These are phyloP conservation scores for Tricladium varicosporioides DNA, from an alignment of 2,329 filamentous ascomycete species.

Conservation along the genomic window DNA sequence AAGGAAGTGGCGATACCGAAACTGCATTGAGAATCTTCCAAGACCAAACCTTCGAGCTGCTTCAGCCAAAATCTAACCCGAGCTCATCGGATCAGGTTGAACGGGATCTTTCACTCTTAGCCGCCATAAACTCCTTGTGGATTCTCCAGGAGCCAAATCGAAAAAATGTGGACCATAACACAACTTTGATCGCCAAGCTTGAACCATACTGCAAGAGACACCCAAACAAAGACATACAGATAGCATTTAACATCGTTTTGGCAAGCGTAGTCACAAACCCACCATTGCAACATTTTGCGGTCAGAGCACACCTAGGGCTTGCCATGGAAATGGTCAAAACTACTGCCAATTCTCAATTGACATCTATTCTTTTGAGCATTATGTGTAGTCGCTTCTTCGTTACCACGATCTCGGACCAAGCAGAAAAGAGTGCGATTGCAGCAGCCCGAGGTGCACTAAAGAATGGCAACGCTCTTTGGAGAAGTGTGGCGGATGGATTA, in stretches of 20 bases:
- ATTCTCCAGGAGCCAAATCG: conserved; percentile 65
- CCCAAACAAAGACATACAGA: conserved; percentile 71
- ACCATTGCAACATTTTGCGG: conserved; percentile 66
- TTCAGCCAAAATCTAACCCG: conserved; percentile 35
- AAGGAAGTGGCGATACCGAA: conserved; percentile 73
- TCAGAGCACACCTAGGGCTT: conserved; percentile 74
- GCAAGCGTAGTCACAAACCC: conserved; percentile 64
- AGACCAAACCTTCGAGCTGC: conserved; percentile 56
- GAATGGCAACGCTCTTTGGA: conserved; percentile 72
- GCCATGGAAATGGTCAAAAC: conserved; percentile 69
- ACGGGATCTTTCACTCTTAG: conserved; percentile 64
- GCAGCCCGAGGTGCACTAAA: conserved; percentile 66
- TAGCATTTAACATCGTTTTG: conserved; percentile 73
- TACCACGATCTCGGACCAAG: conserved; percentile 69
- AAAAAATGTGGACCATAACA: conserved; percentile 56
- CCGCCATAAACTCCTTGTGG: conserved; percentile 66
- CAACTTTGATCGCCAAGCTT: conserved; percentile 62
- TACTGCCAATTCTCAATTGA: conserved; percentile 73
- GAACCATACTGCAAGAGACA: conserved; percentile 67
- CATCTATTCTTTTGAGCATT: conserved; percentile 79
- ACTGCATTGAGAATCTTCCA: conserved; percentile 66
- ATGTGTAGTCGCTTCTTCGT: conserved; percentile 71
- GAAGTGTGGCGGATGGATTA: conserved; percentile 78
- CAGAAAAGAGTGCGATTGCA: conserved; percentile 71
- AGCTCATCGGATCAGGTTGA: conserved; percentile 48